phyloP scores from a whole-genome alignment of 164 flowering plant genomes.

The Paratinospora sagittata region DNA sequence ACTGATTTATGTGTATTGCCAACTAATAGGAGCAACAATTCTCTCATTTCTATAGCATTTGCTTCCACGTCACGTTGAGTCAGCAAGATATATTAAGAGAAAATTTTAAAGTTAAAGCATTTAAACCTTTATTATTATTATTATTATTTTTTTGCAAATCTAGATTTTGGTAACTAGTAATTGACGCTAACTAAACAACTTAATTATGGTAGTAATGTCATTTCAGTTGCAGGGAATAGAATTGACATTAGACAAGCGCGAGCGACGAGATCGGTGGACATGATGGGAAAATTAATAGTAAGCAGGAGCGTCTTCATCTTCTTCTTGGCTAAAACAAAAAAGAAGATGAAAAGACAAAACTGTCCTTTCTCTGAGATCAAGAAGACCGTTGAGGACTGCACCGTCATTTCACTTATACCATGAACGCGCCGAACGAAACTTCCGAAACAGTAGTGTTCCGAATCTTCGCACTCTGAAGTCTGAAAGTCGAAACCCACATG shows the following conservation, averaged over 20 bases:
- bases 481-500: no score
- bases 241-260: background rate
- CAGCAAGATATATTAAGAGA: no score
- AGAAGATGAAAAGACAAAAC: background rate
- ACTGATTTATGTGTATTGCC: no score
- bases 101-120: no score
- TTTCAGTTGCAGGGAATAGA: background rate
- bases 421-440: slow-evolving; percentile 14
- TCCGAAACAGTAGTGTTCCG: slow-evolving; percentile 23
- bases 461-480: background rate
- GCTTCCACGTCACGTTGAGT: no score
- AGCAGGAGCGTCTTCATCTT: slow-evolving; percentile 16
- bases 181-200: no score
- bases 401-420: slow-evolving; percentile 7
- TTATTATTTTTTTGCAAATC: no score
- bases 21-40: no score
- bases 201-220: no score
- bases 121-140: no score
- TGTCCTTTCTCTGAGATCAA: slow-evolving; percentile 10
- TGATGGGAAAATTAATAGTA: background rate
- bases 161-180: no score
- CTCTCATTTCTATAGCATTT: no score
- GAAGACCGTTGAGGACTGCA: slow-evolving; percentile 23
- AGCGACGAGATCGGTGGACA: background rate
- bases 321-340: background rate